Conservation (phyloP, 78 protist species). For the Protostelium mycophagum region DNA sequence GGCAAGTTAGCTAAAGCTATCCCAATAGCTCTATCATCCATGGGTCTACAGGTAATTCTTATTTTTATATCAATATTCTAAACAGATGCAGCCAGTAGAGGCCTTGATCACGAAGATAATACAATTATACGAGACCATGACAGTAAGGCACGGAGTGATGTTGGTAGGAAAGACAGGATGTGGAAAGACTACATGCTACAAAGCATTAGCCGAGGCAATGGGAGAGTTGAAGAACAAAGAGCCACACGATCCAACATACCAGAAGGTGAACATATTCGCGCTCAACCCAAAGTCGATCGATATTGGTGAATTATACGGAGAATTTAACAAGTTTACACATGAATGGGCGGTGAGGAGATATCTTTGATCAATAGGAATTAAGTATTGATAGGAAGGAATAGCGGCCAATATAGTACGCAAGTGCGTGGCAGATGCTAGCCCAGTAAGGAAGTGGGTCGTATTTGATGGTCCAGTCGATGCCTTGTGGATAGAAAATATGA, state of each 20-base stretch:
- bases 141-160: constrained; percentile 92
- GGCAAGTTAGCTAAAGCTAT: constrained; percentile 9
- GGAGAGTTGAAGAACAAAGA: constrained; percentile 22
- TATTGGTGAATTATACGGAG: constrained; percentile 92
- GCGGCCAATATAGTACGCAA: constrained; percentile 85
- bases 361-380: not conserved
- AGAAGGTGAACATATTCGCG: constrained; percentile 33
- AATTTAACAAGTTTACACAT: constrained; percentile 89
- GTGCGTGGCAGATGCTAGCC: constrained; percentile 68
- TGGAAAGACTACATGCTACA: constrained; percentile 93
- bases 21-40: not conserved
- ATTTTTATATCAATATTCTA: constrained; percentile 16
- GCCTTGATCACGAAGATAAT: constrained; percentile 84
- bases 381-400: constrained; percentile 87
- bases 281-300: constrained; percentile 97
- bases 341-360: constrained; percentile 82
- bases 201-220: constrained; percentile 72
- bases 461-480: constrained; percentile 99
- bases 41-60: not conserved
- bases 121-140: constrained; percentile 83
- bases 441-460: constrained; percentile 91
- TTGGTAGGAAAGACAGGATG: constrained; percentile 93
- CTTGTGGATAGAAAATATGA: constrained; percentile 98
- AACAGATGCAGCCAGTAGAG: constrained; percentile 22
- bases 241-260: constrained; percentile 14